Evolutionary conservation across 495 filamentous ascomycete species (phyloP).

Genomic region (Penicillium paxilli): DNA sequence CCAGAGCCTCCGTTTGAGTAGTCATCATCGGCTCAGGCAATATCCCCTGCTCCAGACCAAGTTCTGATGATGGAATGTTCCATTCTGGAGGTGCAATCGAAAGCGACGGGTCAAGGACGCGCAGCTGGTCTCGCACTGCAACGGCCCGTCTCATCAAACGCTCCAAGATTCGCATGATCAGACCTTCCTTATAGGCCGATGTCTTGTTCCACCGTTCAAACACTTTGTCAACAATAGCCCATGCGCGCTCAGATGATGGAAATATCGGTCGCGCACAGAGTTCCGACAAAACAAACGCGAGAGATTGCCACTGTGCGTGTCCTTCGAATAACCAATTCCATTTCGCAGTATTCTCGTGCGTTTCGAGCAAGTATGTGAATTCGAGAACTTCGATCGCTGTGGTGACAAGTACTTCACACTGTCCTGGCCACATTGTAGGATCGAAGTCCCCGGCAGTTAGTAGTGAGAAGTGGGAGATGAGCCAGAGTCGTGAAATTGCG

Average conservation of each 20-base stretch:
- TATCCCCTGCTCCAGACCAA: no score
- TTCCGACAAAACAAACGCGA: constrained; percentile 67
- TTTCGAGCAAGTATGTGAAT: constrained; percentile 21
- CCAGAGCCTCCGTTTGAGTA: no score
- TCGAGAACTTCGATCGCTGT: constrained; percentile 64
- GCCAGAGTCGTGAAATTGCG: constrained; percentile 63
- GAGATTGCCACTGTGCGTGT: constrained; percentile 75
- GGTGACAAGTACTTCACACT: constrained; percentile 66
- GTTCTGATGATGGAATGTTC: no score
- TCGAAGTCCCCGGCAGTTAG: constrained; percentile 37
- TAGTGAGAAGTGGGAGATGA: constrained; percentile 55
- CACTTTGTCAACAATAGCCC: constrained; percentile 53
- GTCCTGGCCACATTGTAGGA: constrained; percentile 33
- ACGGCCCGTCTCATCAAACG: no score
- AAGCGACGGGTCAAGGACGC: no score
- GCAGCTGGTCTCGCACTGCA: no score
- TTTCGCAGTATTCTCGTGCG: constrained; percentile 54
- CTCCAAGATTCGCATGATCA: no score
- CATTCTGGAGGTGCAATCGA: no score
- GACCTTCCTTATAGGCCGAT: no score
- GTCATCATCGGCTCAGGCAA: no score
- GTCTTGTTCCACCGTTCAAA: constrained; percentile 7
- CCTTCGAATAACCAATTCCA: constrained; percentile 80
- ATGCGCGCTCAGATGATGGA: constrained; percentile 66
- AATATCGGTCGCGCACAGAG: constrained; percentile 59